Conservation (phyloP, 352 stramenopile genomes). For the Phytophthora parvispora region DNA sequence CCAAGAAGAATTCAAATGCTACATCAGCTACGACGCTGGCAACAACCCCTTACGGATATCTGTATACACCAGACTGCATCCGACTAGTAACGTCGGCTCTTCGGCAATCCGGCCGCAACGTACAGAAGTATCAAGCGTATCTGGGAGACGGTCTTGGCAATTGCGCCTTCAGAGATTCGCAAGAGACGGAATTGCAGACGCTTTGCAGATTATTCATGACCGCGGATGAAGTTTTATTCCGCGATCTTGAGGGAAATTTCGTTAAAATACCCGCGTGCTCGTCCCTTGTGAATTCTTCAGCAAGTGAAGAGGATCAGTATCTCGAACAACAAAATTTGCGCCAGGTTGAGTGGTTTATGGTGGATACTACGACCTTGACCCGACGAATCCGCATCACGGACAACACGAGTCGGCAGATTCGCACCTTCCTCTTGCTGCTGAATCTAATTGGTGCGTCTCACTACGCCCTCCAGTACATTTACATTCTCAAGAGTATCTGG, state of each 20-base stretch:
- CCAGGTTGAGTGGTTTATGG: slow-evolving; percentile 44
- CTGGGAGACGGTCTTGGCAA: slow-evolving; percentile 39
- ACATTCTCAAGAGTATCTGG: slow-evolving; percentile 35
- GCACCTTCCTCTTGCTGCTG: slow-evolving; percentile 43
- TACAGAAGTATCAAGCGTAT: slow-evolving; percentile 48
- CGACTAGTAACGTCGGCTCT: slow-evolving; percentile 23
- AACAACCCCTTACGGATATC: slow-evolving; percentile 44
- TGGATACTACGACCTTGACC: slow-evolving; percentile 27
- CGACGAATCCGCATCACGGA: slow-evolving; percentile 46
- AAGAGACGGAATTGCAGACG: slow-evolving; percentile 42
- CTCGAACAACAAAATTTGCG: slow-evolving; percentile 33
- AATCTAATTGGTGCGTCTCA: slow-evolving; percentile 38
- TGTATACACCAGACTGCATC: slow-evolving; percentile 45
- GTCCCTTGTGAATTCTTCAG: slow-evolving; percentile 12
- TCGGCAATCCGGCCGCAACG: slow-evolving; percentile 29
- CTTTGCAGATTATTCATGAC: slow-evolving; percentile 48
- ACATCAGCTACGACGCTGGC: neutral
- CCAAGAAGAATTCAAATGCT: slow-evolving; percentile 22
- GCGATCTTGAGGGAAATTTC: slow-evolving; percentile 25
- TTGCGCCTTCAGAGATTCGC: slow-evolving; percentile 41
- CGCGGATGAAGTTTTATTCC: slow-evolving; percentile 38
- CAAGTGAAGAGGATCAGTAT: slow-evolving; percentile 6
- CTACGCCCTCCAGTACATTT: slow-evolving; percentile 46
- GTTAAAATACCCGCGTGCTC: slow-evolving; percentile 23
- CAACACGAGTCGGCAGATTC: slow-evolving; percentile 52